Base-by-base conservation (phyloP, 768 basidiomycete genomes). In the Chlorophyllum brunneum region DNA sequence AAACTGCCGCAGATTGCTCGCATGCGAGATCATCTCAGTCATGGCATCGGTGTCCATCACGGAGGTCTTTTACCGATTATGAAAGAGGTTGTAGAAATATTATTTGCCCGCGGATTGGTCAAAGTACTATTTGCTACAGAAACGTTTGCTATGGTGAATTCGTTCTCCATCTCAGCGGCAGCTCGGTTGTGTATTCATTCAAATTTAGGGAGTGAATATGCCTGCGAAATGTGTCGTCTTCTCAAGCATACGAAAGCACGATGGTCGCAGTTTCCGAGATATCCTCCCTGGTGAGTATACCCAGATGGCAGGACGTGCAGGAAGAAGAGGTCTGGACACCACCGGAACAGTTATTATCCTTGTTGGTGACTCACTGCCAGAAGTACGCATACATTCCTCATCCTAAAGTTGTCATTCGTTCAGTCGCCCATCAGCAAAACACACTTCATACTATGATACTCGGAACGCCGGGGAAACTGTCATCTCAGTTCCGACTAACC, bases 231-330 rank as follows among this genome's bases (percentile, higher is more conserved):
- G 87, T 61, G 97, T 99, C 3, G 97, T 98, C 5, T 99, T 98
- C 68, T 95, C 97, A 3, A 85, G 81, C 39, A 95, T 89, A 46
- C 80, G 93, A 39, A 99, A 99, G 65, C 95, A 98, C 63, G 97
- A 99, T 58, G 97, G 97, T 4, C 81, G 84, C 24, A 85, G 71
- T 58, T 99, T 99, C 76, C 82, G 97, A 54, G 91, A 93, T 34
- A 85, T 95, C 29, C 68, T 92, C 1, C 87, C 92, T 22, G 94
- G 91, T 34, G 93, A 94, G 69, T 98, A 98, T 64, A 99, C 95
- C 0, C 97, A 99, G 62, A 99, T 99, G 97, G 95, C 97, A 6
- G 97, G 97, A 4, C 87, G 97, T 58, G 97, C 97, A 13, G 97
- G 97, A 20, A 85, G 97, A 29, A 87, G 97, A 65, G 97, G 97